Base-by-base conservation (phyloP, 2,329 filamentous ascomycete genomes). In the Colletotrichum aenigma region DNA sequence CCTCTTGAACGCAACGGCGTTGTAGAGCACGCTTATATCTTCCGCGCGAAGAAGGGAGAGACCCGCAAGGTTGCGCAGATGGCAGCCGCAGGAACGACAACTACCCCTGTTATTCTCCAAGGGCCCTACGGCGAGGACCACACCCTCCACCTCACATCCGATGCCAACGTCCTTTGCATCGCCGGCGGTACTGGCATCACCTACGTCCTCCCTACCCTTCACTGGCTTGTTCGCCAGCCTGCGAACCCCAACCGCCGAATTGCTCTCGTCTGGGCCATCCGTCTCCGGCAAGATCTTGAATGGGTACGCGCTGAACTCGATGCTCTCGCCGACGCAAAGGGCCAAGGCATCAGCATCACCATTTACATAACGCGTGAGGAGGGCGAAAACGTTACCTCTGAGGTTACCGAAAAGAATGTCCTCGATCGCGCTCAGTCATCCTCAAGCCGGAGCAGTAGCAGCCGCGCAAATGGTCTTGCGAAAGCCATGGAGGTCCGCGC, bases 211-310 rank as follows among this genome's bases (percentile, higher is more conserved):
- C 84, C 85, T 86, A 82, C 89, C 0, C 83, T 91, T 0, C 67
- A 34, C 34, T 70, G 66, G 66, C 66, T 69, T 7, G 21, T 60
- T 3, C 26, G 58, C 7, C 60, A 69, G 18, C 58, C 48, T 6
- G 81, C 91, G 21, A 81, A 80, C 61, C 78, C 86, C 82, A 71
- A 81, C 24, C 56, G 34, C 24, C 16, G 82, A 15, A 77, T 77
- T 2, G 26, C 56, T 24, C 77, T 94, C n/a, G 85, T 94, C 71
- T 94, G 93, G 93, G 89, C 90, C 3, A 86, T 94, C 48, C 87
- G 92, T 16, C 88, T 70, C 77, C 52, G 78, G 8, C 38, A 78
- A 30, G 80, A 79, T 30, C 80, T 70, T 2, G 60, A 70, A 21
- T 74, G 66, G 71, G 71, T 74, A 5, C 66, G 34, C 24, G 38